phyloP scores from a whole-genome alignment of 2,329 filamentous ascomycete genomes.

The Verticillium longisporum region DNA sequence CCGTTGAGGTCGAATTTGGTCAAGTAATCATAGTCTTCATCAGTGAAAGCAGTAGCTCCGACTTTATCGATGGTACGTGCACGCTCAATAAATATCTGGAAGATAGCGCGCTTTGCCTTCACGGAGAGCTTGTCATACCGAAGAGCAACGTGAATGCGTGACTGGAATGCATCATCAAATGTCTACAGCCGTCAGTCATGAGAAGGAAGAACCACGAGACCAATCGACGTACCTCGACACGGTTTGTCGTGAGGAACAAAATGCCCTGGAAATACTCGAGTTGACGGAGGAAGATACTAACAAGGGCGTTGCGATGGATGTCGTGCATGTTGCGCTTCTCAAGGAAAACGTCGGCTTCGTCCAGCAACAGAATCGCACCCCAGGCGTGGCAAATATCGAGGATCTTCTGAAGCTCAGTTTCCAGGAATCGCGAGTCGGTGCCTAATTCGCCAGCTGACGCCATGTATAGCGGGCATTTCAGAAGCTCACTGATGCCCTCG shows the following conservation, averaged over 20 bases:
- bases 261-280: constrained; percentile 45
- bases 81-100: constrained; percentile 61
- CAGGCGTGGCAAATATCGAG: constrained; percentile 77
- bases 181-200: constrained; percentile 32
- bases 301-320: constrained; percentile 77
- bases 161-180: constrained; percentile 52
- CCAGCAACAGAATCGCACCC: constrained; percentile 78
- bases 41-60: neutral
- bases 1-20: constrained; percentile 58
- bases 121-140: constrained; percentile 68
- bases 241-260: constrained; percentile 45
- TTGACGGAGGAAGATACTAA: constrained; percentile 55
- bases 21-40: constrained; percentile 54
- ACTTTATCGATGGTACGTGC: neutral
- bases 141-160: constrained; percentile 77
- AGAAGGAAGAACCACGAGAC: constrained; percentile 7
- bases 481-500: constrained; percentile 42
- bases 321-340: constrained; percentile 79
- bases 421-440: constrained; percentile 56
- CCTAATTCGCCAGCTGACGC: constrained; percentile 64
- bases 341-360: constrained; percentile 81
- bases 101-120: constrained; percentile 71
- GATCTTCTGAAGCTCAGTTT: constrained; percentile 68
- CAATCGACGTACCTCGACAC: constrained; percentile 25
- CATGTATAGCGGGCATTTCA: constrained; percentile 40